A percentile compares a stretch with the other conserved stretches of the same genome.
phyloP scores from a whole-genome alignment of 495 filamentous ascomycete species.

The Xylaria cubensis region DNA sequence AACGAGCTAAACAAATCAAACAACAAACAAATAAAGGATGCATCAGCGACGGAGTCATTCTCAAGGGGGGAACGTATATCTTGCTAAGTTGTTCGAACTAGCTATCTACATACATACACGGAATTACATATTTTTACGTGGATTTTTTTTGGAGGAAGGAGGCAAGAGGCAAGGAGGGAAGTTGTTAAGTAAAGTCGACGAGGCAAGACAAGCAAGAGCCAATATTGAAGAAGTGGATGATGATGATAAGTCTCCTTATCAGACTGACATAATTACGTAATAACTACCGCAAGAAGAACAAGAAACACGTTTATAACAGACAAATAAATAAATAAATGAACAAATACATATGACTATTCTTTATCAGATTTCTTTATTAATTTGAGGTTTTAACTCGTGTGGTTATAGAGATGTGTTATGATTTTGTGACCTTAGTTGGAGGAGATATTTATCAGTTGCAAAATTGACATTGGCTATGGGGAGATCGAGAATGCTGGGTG shows the following conservation, averaged over 20 bases:
- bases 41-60: conserved; percentile 21
- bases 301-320: background rate
- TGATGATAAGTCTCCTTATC: background rate
- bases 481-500: background rate
- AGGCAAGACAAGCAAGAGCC: background rate
- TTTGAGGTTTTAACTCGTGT: background rate
- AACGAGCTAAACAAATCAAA: background rate
- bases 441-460: background rate
- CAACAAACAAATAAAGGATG: background rate
- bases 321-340: background rate
- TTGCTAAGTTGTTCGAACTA: background rate
- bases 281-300: background rate
- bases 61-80: conserved; percentile 7
- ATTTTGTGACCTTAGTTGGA: too few species aligned
- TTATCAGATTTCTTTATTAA: background rate
- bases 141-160: background rate
- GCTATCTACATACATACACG: background rate
- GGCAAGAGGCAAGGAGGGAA: background rate
- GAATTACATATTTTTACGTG: background rate
- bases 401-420: background rate
- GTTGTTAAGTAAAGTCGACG: background rate
- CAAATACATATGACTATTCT: background rate
- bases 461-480: too few species aligned
- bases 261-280: background rate
- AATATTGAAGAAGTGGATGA: conserved; percentile 1